Conservation (phyloP, 257 asterid genomes). For the Eucommia ulmoides region DNA sequence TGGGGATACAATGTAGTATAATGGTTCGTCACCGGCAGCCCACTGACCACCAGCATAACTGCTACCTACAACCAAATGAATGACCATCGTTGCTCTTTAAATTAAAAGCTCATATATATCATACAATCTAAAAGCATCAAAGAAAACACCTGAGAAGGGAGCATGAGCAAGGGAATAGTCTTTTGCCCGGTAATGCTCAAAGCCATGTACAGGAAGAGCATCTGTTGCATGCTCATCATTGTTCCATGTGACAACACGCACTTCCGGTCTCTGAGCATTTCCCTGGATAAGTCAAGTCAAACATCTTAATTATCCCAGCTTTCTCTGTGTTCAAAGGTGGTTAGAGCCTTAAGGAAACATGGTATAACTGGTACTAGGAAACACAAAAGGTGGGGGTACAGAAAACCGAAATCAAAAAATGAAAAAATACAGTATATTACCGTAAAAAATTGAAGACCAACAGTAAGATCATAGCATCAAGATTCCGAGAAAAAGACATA, state of each 20-base stretch:
- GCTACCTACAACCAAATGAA: conserved; percentile 55
- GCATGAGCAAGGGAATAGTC: not conserved
- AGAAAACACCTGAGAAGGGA: conserved; percentile 1
- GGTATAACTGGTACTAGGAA: no score
- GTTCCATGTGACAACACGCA: conserved; percentile 85
- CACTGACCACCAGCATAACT: conserved; percentile 97
- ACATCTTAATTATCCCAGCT: conserved; percentile 5
- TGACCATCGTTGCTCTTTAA: conserved; percentile 15
- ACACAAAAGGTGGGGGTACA: no score
- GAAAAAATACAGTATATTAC: no score
- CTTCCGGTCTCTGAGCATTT: conserved; percentile 98
- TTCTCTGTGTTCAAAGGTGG: not conserved
- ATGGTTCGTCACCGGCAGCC: conserved; percentile 99
- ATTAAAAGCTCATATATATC: conserved; percentile 4
- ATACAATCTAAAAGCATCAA: conserved; percentile 6
- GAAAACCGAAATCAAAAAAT: no score
- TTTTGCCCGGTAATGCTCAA: conserved; percentile 55
- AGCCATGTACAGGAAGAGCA: conserved; percentile 92
- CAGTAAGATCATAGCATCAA: no score
- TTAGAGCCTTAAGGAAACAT: no score
- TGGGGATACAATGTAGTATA: conserved; percentile 88
- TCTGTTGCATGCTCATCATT: conserved; percentile 95
- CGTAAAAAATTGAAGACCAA: no score
- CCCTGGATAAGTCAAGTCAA: conserved; percentile 45
- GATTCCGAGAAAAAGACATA: no score